Evolutionary conservation across 2,329 filamentous ascomycete species (phyloP).

Genomic region (Beauveria brongniartii): DNA sequence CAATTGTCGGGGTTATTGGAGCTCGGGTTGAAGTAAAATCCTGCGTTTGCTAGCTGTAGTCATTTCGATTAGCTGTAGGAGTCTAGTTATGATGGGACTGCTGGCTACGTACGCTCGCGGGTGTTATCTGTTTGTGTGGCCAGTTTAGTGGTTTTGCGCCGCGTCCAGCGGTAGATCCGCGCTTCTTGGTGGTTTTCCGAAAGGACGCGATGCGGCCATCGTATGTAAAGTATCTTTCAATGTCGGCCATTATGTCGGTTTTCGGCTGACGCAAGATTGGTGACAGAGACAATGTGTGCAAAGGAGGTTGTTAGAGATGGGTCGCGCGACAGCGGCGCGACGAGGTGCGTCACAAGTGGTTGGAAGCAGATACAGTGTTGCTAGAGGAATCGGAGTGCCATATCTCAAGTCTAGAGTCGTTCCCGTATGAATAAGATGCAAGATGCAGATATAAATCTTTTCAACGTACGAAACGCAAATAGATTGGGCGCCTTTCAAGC

Average conservation of each 20-base stretch:
- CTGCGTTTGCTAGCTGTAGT: constrained; percentile 72
- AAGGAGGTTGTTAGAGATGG: background rate
- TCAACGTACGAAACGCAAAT: background rate
- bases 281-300: background rate
- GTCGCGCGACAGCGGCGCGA: background rate
- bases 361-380: background rate
- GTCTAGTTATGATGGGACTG: background rate
- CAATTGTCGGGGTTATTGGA: constrained; percentile 76
- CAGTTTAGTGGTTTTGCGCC: constrained; percentile 54
- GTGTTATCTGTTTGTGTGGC: constrained; percentile 54
- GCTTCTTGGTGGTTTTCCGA: constrained; percentile 57
- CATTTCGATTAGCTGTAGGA: constrained; percentile 16
- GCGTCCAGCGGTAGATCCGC: constrained; percentile 52
- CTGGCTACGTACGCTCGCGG: constrained; percentile 23
- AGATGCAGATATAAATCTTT: constrained; percentile 4
- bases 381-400: constrained; percentile 4
- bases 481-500: background rate
- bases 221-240: constrained; percentile 51
- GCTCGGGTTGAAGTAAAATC: constrained; percentile 81
- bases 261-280: background rate
- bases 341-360: background rate
- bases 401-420: background rate
- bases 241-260: constrained; percentile 25
- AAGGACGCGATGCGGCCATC: constrained; percentile 79
- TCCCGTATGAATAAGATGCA: background rate